These are phyloP conservation scores for Capronia coronata DNA, from an alignment of 2,329 filamentous ascomycete species.

Conservation along the genomic window DNA sequence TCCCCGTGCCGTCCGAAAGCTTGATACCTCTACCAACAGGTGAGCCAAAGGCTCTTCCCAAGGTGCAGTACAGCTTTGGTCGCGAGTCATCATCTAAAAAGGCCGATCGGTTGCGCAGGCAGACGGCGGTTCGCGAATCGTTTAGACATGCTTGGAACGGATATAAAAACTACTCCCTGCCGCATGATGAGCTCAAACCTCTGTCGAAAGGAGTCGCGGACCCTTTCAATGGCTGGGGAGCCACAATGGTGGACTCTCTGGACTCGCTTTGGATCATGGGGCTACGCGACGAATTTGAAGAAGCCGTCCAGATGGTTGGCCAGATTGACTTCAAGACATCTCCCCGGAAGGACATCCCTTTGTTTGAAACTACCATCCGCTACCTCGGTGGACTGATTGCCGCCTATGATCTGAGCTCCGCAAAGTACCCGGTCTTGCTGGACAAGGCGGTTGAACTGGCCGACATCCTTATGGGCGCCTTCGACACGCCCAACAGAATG, in stretches of 20 bases:
- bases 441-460: slow-evolving; percentile 73
- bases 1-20: slow-evolving; percentile 64
- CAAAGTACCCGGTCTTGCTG: slow-evolving; percentile 59
- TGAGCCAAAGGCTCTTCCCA: slow-evolving; percentile 62
- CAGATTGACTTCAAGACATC: slow-evolving; percentile 78
- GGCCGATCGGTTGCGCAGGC: slow-evolving; percentile 57
- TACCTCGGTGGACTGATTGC: slow-evolving; percentile 81
- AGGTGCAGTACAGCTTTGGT: slow-evolving; percentile 68
- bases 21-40: slow-evolving; percentile 71
- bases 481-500: slow-evolving; percentile 93
- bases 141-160: slow-evolving; percentile 74
- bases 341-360: slow-evolving; percentile 62
- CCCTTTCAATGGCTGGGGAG: slow-evolving; percentile 87
- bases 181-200: slow-evolving; percentile 78
- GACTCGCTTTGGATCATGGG: slow-evolving; percentile 87
- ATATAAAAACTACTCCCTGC: slow-evolving; percentile 73
- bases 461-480: slow-evolving; percentile 72
- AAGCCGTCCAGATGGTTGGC: slow-evolving; percentile 62
- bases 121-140: slow-evolving; percentile 62
- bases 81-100: slow-evolving; percentile 56
- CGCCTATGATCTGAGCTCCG: slow-evolving; percentile 78
- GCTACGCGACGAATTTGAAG: slow-evolving; percentile 69
- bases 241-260: slow-evolving; percentile 73
- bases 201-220: slow-evolving; percentile 62
- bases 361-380: slow-evolving; percentile 88